Conservation (phyloP, 441 rosid genomes). For the Syzygium malaccense region DNA sequence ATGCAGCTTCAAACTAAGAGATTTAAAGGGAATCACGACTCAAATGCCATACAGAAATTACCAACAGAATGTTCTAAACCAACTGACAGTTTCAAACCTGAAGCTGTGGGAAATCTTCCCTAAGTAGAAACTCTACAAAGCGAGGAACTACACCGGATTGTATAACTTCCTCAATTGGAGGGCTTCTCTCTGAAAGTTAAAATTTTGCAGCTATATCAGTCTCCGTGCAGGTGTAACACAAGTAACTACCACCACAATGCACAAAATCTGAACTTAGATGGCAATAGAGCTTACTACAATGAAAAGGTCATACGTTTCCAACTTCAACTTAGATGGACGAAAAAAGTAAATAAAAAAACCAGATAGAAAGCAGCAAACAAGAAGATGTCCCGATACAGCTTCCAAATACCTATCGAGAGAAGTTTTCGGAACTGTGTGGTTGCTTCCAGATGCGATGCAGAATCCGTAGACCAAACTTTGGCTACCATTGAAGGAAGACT, state of each 20-base stretch:
- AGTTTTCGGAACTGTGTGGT: conserved; percentile 62
- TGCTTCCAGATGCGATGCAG: conserved; percentile 48
- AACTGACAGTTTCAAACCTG: conserved; percentile 27
- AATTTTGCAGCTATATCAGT: not conserved
- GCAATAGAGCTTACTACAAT: not conserved
- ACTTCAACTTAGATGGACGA: not conserved
- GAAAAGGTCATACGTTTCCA: not conserved
- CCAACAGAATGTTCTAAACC: not conserved
- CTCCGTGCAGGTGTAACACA: not conserved
- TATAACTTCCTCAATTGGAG: conserved; percentile 64
- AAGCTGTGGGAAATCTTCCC: conserved; percentile 65
- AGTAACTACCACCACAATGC: not conserved
- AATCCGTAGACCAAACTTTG: conserved; percentile 43
- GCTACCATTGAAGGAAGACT: conserved; percentile 53
- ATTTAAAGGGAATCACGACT: not conserved
- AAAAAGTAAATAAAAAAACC: not conserved
- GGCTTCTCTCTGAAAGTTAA: conserved; percentile 40
- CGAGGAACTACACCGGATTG: conserved; percentile 61
- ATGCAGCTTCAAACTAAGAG: conserved; percentile 67
- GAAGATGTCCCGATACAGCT: not conserved
- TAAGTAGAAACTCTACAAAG: conserved; percentile 53
- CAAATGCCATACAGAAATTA: not conserved
- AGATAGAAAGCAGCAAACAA: not conserved
- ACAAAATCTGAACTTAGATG: not conserved
- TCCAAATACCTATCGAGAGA: conserved; percentile 47